phyloP scores from a whole-genome alignment of 192 early-diverging fungal species.

The Diversispora epigaea region DNA sequence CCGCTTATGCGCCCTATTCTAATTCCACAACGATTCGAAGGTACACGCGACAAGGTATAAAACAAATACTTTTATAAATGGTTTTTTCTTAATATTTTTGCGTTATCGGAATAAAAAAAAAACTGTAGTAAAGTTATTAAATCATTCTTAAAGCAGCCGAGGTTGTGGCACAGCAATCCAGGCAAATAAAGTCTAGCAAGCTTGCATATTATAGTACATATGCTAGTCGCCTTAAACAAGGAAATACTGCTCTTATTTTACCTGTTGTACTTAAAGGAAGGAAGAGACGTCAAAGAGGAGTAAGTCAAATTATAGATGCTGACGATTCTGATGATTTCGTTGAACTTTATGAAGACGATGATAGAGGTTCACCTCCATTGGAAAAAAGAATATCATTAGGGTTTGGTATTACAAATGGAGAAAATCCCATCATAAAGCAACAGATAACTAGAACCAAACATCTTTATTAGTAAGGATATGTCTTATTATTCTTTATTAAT shows the following conservation, averaged over 20 bases:
- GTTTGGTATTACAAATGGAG: conserved; percentile 41
- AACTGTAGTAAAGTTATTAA: neutral
- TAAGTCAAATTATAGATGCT: conserved; percentile 34
- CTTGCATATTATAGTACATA: conserved; percentile 42
- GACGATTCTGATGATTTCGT: conserved; percentile 51
- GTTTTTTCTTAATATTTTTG: too few species aligned
- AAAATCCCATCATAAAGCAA: conserved; percentile 34
- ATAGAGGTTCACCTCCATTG: conserved; percentile 37
- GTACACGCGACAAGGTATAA: neutral
- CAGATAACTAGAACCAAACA: conserved; percentile 39
- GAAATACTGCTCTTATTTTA: conserved; percentile 52
- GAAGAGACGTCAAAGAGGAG: conserved; percentile 40
- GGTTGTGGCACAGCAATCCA: neutral
- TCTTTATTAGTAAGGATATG: conserved; percentile 37
- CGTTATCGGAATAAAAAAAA: too few species aligned
- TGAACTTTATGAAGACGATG: conserved; percentile 44
- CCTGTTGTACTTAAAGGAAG: conserved; percentile 42
- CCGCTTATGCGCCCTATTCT: neutral
- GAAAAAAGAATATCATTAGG: conserved; percentile 29
- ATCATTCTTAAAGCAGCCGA: neutral
- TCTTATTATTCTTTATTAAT: neutral
- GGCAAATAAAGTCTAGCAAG: neutral
- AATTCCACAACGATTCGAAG: neutral
- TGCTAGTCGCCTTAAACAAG: conserved; percentile 49
- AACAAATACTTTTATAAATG: too few species aligned